phyloP scores from a whole-genome alignment of 768 basidiomycete genomes.

The Rossbeevera mucosa region DNA sequence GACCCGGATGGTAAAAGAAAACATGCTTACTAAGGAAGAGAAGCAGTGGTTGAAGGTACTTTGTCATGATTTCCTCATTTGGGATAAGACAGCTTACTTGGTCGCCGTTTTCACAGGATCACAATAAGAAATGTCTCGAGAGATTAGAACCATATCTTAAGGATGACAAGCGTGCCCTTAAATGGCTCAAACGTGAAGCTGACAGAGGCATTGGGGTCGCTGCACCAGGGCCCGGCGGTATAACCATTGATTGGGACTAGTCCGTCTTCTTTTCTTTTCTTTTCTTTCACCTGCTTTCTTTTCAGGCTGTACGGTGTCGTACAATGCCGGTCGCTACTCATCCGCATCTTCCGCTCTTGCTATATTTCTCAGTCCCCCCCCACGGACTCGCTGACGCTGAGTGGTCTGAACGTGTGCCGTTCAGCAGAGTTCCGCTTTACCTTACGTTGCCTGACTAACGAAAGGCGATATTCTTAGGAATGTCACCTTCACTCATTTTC shows the following conservation, averaged over 20 bases:
- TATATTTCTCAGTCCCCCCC: slow-evolving; percentile 18
- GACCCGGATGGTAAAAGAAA: slow-evolving; percentile 80
- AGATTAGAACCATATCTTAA: slow-evolving; percentile 61
- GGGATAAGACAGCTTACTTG: neutral
- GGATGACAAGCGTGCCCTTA: slow-evolving; percentile 75
- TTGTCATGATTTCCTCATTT: slow-evolving; percentile 16
- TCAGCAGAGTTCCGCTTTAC: slow-evolving; percentile 20
- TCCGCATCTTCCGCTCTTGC: slow-evolving; percentile 9
- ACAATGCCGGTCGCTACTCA: neutral
- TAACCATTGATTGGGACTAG: slow-evolving; percentile 77
- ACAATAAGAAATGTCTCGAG: slow-evolving; percentile 71
- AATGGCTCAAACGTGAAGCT: slow-evolving; percentile 75
- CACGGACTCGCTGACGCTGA: neutral
- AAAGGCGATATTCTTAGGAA: slow-evolving; percentile 21
- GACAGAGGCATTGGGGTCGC: slow-evolving; percentile 74
- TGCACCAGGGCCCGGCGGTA: slow-evolving; percentile 56
- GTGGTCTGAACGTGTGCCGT: slow-evolving; percentile 8
- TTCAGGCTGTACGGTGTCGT: slow-evolving; percentile 4
- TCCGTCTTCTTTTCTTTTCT: neutral
- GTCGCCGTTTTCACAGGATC: slow-evolving; percentile 48
- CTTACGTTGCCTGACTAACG: slow-evolving; percentile 25
- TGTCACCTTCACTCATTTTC: slow-evolving; percentile 11
- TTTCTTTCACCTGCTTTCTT: neutral
- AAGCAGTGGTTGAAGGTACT: slow-evolving; percentile 76
- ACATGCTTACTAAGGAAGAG: slow-evolving; percentile 82